A percentile compares a stretch with the other conserved stretches of the same genome.
phyloP scores from a whole-genome alignment of 208 protist species.

The Tritrichomonas foetus region DNA sequence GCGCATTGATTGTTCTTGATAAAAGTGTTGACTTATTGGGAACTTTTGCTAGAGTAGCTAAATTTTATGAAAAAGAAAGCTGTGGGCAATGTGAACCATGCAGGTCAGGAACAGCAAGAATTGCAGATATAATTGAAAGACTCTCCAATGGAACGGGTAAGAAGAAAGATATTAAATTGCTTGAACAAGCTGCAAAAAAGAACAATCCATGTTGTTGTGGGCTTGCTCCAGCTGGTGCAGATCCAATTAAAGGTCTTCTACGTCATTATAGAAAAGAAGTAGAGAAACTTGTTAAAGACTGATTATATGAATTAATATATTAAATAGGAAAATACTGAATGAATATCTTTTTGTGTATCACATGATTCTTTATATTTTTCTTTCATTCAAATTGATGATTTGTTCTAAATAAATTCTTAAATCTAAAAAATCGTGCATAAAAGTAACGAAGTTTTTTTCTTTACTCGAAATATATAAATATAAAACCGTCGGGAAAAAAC shows the following conservation, averaged over 20 bases:
- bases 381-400: too few relatives aligned
- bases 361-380: too few relatives aligned
- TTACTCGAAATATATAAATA: too few relatives aligned
- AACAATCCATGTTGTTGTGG: background rate
- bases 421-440: too few relatives aligned
- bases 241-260: background rate
- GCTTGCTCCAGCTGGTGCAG: background rate
- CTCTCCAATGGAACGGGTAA: slow-evolving; percentile 87
- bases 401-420: too few relatives aligned
- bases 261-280: too few relatives aligned
- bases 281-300: too few relatives aligned
- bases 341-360: too few relatives aligned
- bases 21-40: slow-evolving; percentile 79
- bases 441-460: too few relatives aligned
- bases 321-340: too few relatives aligned
- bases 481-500: too few relatives aligned
- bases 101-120: slow-evolving; percentile 84
- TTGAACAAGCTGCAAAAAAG: slow-evolving; percentile 54
- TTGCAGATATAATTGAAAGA: slow-evolving; percentile 90
- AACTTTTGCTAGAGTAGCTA: slow-evolving; percentile 51
- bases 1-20: slow-evolving; percentile 95
- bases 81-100: slow-evolving; percentile 96
- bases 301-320: too few relatives aligned
- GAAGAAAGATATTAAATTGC: slow-evolving; percentile 90
- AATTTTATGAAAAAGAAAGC: slow-evolving; percentile 92